Conservation (phyloP, 805 yeast species). For the Scheffersomyces coipomensis region DNA sequence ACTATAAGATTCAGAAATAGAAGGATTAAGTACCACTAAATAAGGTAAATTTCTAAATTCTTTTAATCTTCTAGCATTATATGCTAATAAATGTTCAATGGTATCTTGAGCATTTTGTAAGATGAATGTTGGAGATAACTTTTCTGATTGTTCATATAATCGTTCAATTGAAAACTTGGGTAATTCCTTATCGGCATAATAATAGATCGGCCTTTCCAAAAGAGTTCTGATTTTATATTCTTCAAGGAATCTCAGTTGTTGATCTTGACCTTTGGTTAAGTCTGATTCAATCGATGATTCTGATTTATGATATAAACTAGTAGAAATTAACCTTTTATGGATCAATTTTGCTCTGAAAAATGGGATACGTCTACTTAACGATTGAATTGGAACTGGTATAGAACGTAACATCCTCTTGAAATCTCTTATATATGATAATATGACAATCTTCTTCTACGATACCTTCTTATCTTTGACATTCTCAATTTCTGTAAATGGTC, state of each 20-base stretch:
- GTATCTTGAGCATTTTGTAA: conserved; percentile 54
- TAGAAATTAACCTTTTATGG: too few species aligned
- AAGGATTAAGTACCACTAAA: conserved; percentile 81
- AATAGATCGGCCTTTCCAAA: conserved; percentile 56
- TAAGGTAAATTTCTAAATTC: conserved; percentile 78
- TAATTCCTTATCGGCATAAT: conserved; percentile 51
- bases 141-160: conserved; percentile 40
- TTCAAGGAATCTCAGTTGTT: conserved; percentile 40
- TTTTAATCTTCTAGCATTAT: conserved; percentile 68
- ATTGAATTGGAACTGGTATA: too few species aligned
- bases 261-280: conserved; percentile 9
- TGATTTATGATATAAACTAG: too few species aligned
- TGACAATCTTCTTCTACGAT: too few species aligned
- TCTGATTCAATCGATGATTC: too few species aligned
- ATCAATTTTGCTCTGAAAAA: too few species aligned
- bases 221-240: conserved; percentile 59
- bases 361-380: too few species aligned
- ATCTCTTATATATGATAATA: too few species aligned
- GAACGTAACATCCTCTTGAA: too few species aligned
- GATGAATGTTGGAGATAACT: conserved; percentile 36
- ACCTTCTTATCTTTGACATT: neutral
- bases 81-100: conserved; percentile 52
- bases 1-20: conserved; percentile 73
- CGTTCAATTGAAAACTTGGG: conserved; percentile 54
- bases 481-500: too few species aligned